phyloP scores from a whole-genome alignment of 2,329 filamentous ascomycete species.

The Colletotrichum godetiae region DNA sequence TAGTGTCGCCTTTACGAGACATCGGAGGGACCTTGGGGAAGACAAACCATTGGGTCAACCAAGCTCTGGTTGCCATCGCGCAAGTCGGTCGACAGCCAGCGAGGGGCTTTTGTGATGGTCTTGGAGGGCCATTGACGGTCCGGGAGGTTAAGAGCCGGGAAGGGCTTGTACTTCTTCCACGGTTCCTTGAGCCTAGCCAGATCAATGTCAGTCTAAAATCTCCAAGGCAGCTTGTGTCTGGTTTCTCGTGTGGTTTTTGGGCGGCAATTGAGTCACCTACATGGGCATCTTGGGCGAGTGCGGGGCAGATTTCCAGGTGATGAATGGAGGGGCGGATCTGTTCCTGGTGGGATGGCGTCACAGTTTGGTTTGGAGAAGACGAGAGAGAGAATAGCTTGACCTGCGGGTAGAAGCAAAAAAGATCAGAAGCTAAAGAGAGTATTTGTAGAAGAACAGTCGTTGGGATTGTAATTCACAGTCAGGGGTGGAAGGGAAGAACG shows the following conservation, averaged over 20 bases:
- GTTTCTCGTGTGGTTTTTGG: neutral
- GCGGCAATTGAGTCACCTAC: constrained; percentile 25
- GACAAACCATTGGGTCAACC: constrained; percentile 87
- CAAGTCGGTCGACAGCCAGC: constrained; percentile 80
- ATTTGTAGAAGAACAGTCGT: constrained; percentile 16
- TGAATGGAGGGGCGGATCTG: constrained; percentile 15
- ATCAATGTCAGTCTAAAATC: neutral
- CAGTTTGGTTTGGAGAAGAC: neutral
- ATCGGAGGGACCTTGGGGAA: neutral
- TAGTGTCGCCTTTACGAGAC: neutral
- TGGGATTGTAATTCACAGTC: neutral
- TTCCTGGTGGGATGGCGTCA: constrained; percentile 11
- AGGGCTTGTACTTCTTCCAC: constrained; percentile 38
- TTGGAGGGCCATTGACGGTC: constrained; percentile 87
- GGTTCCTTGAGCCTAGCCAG: constrained; percentile 33
- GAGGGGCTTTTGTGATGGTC: constrained; percentile 83
- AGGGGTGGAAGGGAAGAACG: neutral
- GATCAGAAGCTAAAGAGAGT: neutral
- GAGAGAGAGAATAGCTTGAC: neutral
- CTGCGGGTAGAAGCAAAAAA: neutral
- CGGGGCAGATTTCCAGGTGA: constrained; percentile 14
- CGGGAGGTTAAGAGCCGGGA: constrained; percentile 54
- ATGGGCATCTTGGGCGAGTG: constrained; percentile 36
- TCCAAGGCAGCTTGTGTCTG: neutral
- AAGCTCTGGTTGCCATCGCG: constrained; percentile 95